Evolutionary conservation across 148 eudicot species (phyloP), one percentile per base, ranked within the genome.

Genomic region (Suaeda aralocaspica): DNA sequence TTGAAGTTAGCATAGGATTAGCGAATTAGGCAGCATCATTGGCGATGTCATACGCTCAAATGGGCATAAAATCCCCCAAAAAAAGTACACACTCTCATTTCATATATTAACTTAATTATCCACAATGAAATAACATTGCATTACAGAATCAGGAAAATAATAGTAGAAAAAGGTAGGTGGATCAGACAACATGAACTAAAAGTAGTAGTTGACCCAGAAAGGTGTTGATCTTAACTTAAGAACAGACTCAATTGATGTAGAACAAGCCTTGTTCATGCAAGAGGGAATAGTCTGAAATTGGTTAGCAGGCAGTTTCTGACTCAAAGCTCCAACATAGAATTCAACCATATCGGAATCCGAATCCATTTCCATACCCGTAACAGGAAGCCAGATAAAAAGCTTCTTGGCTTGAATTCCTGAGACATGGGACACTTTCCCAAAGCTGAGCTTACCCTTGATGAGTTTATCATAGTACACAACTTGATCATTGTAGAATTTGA

Each of bases 371-470:
- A 91, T 77, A 7, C 87, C 90, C 0, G 84, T 81, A 1, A 92
- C 97, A 26, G 89, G 46, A 0, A 92, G 69, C 97, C 97, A 92
- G 5, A 89, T 25, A 73, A 89, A 86, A 52, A 89, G 65, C 78
- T 78, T 76, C 80, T 88, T 87, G 11, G 92, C 97, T 52, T 87
- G 89, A 71, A 92, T 92, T 0, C 96, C 97, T 1, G 90, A 80
- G 5, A 92, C 96, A 18, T 72, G 84, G 1, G 83, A 63, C 3
- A 92, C 79, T 41, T 83, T 75, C 9, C 96, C 96, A 24, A 74
- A 81, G 11, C 59, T 81, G 41, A 92, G 65, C 56, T 77, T 87
- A 2, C 97, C 97, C 45, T 73, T 81, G 64, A 92, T 78, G 7
- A 24, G 19, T 24, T 65, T 70, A 31, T 77, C 85, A 29, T 92